A percentile compares a stretch with the other conserved stretches of the same genome.
phyloP scores from a whole-genome alignment of 345 rosid genomes.

The Dovyalis caffra region DNA sequence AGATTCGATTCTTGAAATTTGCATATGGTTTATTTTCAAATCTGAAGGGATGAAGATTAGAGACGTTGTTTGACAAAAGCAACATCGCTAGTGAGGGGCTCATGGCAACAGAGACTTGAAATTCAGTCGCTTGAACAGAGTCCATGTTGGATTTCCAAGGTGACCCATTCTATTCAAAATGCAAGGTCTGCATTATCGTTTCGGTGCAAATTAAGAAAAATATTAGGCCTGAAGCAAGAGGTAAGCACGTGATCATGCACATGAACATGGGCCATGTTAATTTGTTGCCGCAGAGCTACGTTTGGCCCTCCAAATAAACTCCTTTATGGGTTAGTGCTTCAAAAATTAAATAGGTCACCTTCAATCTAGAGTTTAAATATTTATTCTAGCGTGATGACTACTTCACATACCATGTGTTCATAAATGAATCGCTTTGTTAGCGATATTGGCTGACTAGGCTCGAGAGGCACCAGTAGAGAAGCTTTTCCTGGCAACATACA shows the following conservation, averaged over 20 bases:
- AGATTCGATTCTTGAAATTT: conserved; percentile 65
- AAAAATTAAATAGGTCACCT: not conserved
- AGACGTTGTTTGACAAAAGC: conserved; percentile 48
- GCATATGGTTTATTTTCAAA: conserved; percentile 24
- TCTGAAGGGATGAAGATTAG: conserved; percentile 38
- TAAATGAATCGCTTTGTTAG: not conserved
- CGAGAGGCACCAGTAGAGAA: not conserved
- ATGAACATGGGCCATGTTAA: not conserved
- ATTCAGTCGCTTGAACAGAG: conserved; percentile 31
- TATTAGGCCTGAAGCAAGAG: not conserved
- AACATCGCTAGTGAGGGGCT: conserved; percentile 13
- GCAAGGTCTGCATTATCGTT: conserved; percentile 17
- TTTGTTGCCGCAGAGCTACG: conserved; percentile 4
- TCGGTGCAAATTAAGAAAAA: not conserved
- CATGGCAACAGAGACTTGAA: conserved; percentile 25
- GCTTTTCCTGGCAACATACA: not conserved
- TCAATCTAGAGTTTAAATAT: not conserved
- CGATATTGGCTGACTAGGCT: not conserved
- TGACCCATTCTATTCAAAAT: conserved; percentile 17
- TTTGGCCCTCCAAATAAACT: not conserved
- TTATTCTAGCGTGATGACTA: not conserved
- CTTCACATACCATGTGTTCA: not conserved
- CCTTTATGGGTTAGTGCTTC: not conserved
- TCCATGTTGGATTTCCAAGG: conserved; percentile 39
- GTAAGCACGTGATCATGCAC: conserved; percentile 8